Evolutionary conservation across 108 stramenopile genomes (phyloP).

Genomic region (Cylindrotheca fusiformis): DNA sequence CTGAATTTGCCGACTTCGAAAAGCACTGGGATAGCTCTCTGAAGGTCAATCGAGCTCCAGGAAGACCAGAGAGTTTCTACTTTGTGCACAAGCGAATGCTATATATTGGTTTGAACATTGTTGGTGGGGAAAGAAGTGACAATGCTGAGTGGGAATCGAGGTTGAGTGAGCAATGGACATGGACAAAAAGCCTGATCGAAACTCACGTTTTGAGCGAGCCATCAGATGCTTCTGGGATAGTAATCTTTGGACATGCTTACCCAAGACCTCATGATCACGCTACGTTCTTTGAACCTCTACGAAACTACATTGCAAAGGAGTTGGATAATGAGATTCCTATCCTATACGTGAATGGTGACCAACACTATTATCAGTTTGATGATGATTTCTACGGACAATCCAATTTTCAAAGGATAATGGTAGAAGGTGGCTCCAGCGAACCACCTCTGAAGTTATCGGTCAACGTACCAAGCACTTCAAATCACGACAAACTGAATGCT

Average conservation of each 20-base stretch:
- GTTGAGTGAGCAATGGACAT: conserved; percentile 19
- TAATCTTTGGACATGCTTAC: conserved; percentile 36
- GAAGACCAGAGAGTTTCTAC: conserved; percentile 24
- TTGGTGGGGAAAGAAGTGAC: conserved; percentile 19
- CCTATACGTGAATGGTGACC: conserved; percentile 41
- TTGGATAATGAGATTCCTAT: conserved; percentile 21
- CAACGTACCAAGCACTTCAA: not conserved
- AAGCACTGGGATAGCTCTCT: conserved; percentile 28
- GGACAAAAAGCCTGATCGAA: conserved; percentile 21
- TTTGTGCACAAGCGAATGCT: conserved; percentile 36
- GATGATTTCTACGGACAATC: conserved; percentile 11
- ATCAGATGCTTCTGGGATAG: conserved; percentile 10
- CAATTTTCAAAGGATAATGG: conserved; percentile 22
- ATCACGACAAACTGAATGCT: not conserved
- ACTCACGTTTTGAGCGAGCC: not conserved
- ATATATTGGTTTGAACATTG: conserved; percentile 37
- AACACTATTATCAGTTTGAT: conserved; percentile 26
- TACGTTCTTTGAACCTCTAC: conserved; percentile 25
- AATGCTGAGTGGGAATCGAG: conserved; percentile 23
- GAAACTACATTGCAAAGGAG: conserved; percentile 12
- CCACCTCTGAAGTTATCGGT: conserved; percentile 25
- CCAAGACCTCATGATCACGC: conserved; percentile 13
- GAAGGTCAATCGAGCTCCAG: conserved; percentile 5
- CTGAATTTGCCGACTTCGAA: conserved; percentile 25
- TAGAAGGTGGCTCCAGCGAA: conserved; percentile 34